Evolutionary conservation across 148 eudicot species (phyloP).

Genomic region (Persicaria tinctoria): DNA sequence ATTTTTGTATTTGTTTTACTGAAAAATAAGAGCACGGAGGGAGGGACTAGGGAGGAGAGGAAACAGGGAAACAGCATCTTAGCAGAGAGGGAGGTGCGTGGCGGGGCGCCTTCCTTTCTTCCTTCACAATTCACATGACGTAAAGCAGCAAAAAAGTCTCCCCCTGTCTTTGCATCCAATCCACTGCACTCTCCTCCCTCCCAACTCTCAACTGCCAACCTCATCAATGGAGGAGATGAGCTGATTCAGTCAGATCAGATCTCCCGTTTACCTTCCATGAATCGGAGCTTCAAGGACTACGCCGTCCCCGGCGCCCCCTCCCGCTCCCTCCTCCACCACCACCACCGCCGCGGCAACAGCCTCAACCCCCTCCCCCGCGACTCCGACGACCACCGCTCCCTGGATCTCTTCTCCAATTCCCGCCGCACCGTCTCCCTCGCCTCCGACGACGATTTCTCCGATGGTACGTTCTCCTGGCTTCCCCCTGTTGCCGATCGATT

Average conservation of each 20-base stretch:
- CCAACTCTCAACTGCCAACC: slow-evolving; percentile 10
- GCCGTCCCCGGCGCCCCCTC: slow-evolving; percentile 15
- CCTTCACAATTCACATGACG: slow-evolving; percentile 18
- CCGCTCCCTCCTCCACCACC: slow-evolving; percentile 8
- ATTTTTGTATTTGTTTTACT: no score
- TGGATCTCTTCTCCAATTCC: slow-evolving; percentile 57
- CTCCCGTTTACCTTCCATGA: slow-evolving; percentile 10
- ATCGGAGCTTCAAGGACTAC: slow-evolving; percentile 27
- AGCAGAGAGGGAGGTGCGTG: neutral
- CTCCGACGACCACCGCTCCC: slow-evolving; percentile 19
- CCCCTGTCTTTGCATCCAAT: slow-evolving; percentile 10
- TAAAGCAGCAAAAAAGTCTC: slow-evolving; percentile 15
- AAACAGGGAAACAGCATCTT: neutral
- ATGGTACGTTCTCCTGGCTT: slow-evolving; percentile 18
- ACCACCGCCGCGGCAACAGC: slow-evolving; percentile 24
- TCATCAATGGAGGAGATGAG: neutral
- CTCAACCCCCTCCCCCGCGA: slow-evolving; percentile 8
- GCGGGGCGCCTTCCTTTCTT: slow-evolving; percentile 7
- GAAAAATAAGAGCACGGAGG: no score
- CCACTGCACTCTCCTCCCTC: neutral
- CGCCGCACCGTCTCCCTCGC: slow-evolving; percentile 42
- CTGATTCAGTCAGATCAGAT: neutral
- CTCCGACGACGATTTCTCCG: slow-evolving; percentile 33
- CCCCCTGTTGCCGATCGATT: neutral
- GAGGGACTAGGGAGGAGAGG: neutral